These are phyloP conservation scores for Paraconiothyrium brasiliense DNA, from an alignment of 2,329 filamentous ascomycete species.

Conservation along the genomic window DNA sequence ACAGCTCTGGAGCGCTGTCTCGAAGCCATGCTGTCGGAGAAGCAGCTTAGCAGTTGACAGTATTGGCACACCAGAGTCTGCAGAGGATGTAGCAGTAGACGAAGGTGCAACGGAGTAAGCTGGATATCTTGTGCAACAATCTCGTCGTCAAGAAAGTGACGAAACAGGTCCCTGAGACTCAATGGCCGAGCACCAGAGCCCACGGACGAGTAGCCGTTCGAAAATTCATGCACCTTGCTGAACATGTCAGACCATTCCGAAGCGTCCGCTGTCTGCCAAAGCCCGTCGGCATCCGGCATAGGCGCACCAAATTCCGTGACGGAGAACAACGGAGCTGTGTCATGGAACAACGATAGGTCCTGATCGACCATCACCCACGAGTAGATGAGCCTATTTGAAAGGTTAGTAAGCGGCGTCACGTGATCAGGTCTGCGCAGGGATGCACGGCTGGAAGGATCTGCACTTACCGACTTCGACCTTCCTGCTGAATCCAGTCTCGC, in stretches of 20 bases:
- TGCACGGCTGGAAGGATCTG: constrained; percentile 24
- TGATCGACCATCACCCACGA: constrained; percentile 80
- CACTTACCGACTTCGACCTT: constrained; percentile 69
- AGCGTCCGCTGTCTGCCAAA: constrained; percentile 70
- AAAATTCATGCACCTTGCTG: constrained; percentile 67
- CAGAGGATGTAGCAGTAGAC: constrained; percentile 74
- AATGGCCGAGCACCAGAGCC: constrained; percentile 62
- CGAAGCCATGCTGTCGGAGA: constrained; percentile 64
- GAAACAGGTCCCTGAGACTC: constrained; percentile 72
- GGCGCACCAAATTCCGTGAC: constrained; percentile 72
- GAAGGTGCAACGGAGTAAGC: constrained; percentile 67
- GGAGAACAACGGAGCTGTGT: constrained; percentile 62
- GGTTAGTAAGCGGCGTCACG: constrained; percentile 36
- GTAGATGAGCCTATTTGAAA: constrained; percentile 68
- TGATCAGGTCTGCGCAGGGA: constrained; percentile 24
- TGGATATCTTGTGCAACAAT: constrained; percentile 60
- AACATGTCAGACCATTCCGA: constrained; percentile 68
- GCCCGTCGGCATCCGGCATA: constrained; percentile 68
- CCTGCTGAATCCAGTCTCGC: constrained; percentile 71
- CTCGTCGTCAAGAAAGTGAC: constrained; percentile 73
- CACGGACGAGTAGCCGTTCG: constrained; percentile 63
- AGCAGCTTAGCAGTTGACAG: constrained; percentile 71
- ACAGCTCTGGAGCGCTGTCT: constrained; percentile 60
- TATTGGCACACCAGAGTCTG: constrained; percentile 72
- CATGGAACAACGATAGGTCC: constrained; percentile 59